A percentile compares a stretch with the other conserved stretches of the same genome.
Conservation (phyloP, 2,329 filamentous ascomycete species). For the Lecanicillium sp. region DNA sequence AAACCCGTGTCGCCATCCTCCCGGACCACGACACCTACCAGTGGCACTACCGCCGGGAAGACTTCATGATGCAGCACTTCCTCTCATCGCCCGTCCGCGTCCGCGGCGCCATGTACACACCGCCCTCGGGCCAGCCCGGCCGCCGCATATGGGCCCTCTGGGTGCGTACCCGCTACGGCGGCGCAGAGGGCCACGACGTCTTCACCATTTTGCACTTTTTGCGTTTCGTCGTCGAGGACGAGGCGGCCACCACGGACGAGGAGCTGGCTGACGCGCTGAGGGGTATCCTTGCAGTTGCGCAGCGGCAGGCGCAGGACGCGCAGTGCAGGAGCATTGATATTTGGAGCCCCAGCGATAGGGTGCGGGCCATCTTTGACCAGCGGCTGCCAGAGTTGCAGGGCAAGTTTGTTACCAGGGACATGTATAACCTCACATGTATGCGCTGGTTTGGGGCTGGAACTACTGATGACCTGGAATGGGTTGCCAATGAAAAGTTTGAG, state of each 20-base stretch:
- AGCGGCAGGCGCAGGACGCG: conserved; percentile 65
- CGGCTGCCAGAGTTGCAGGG: conserved; percentile 37
- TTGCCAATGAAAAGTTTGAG: conserved; percentile 68
- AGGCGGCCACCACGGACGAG: conserved; percentile 25
- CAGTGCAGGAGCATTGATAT: conserved; percentile 62
- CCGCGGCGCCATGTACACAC: conserved; percentile 62
- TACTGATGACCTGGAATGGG: conserved; percentile 55
- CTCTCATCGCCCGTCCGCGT: conserved; percentile 48
- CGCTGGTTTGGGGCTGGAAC: conserved; percentile 58
- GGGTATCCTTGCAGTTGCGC: conserved; percentile 59
- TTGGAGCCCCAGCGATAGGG: conserved; percentile 68
- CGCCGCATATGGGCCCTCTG: conserved; percentile 67
- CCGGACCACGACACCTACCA: conserved; percentile 22
- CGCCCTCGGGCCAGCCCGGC: conserved; percentile 31
- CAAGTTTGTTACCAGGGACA: conserved; percentile 47
- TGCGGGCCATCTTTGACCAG: conserved; percentile 38
- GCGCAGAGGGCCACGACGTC: conserved; percentile 36
- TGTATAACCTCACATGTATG: conserved; percentile 62
- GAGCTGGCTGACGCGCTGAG: conserved; percentile 47
- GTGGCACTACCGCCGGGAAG: conserved; percentile 70
- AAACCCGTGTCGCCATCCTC: conserved; percentile 24
- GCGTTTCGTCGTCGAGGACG: conserved; percentile 58
- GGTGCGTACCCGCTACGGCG: conserved; percentile 58
- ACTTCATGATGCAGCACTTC: conserved; percentile 63
- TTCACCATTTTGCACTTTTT: conserved; percentile 65